A percentile compares a stretch with the other conserved stretches of the same genome.
Evolutionary conservation across 2,329 filamentous ascomycete genomes (phyloP).

Genomic region (Colletotrichum lentis): DNA sequence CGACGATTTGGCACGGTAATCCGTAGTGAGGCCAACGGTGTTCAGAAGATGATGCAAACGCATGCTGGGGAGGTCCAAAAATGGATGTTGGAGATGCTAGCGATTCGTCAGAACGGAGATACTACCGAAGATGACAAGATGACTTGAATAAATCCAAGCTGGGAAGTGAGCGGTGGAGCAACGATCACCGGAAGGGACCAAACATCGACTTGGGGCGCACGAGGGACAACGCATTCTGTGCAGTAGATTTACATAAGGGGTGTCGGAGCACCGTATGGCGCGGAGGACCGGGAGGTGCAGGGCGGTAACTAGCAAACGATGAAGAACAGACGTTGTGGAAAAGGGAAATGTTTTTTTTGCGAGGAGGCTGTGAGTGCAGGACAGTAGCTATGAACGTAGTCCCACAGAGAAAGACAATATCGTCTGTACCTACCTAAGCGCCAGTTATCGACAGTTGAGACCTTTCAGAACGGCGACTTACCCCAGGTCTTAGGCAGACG

Average conservation of each 20-base stretch:
- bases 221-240: not conserved
- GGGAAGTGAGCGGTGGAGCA: too few species aligned
- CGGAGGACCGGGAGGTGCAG: not conserved
- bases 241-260: not conserved
- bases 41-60: slow-evolving; percentile 65
- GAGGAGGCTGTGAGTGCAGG: slow-evolving; percentile 16
- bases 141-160: slow-evolving; percentile 33
- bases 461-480: not conserved
- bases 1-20: slow-evolving; percentile 67
- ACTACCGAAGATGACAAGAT: slow-evolving; percentile 60
- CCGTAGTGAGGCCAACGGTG: slow-evolving; percentile 57
- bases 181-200: not conserved
- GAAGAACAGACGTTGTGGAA: not conserved
- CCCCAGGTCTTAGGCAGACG: too few species aligned
- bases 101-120: slow-evolving; percentile 49
- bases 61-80: slow-evolving; percentile 61
- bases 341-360: not conserved
- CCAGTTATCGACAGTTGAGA: not conserved
- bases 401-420: not conserved
- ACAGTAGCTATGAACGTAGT: slow-evolving; percentile 8
- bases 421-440: not conserved
- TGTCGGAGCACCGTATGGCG: slow-evolving; percentile 3
- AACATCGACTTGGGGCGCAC: too few species aligned
- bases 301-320: not conserved
- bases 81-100: slow-evolving; percentile 59